Evolutionary conservation across 768 basidiomycete genomes (phyloP), one percentile per base, ranked within the genome.

Genomic region (Tricholomella constricta): DNA sequence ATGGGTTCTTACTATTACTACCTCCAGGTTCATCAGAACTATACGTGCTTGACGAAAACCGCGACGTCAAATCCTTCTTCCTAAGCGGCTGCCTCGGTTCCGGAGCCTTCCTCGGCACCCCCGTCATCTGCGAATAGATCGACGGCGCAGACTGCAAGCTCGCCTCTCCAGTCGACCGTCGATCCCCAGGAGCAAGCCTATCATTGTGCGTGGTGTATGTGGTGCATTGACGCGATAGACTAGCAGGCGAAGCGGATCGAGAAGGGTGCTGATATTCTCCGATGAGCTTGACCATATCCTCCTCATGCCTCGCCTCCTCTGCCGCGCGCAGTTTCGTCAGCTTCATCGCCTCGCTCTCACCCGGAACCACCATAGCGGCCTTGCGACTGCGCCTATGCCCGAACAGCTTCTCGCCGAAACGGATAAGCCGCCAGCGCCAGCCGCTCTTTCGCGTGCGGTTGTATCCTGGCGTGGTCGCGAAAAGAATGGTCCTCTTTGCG

Each of bases 391-490:
- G 43, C 14, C 59, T 60, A 56, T 75, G 78, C 6, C 86, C 82
- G 62, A 88, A 88, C 25, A 89, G 60, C 68, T 66, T 76, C 69
- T 80, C 80, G 5, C 85, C 79, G 52, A 86, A 81, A 48, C 82
- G 77, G 23, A 73, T 62, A 41, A 90, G 73, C 54, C 79, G 74
- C 68, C 72, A 64, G 48, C 78, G 78, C 88, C 89, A 89, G 56
- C 66, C 73, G 2, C 65, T 46, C 29, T 50, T 48, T 12, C 34
- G 31, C 29, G 44, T 36, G 57, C 46, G 72, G 68, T 26, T 84
- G 85, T 49, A 76, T 72, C 32, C 72, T 22, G 57, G 46, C 12
- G 45, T 51, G 6, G 43, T 72, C 0, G 86, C 86, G 66, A 91
- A 91, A 54, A 68, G 68, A 5, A 77, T 80, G 2, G 90, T 91